Evolutionary conservation across 129 eudicot genomes (phyloP).

Genomic region (Calendula officinalis): DNA sequence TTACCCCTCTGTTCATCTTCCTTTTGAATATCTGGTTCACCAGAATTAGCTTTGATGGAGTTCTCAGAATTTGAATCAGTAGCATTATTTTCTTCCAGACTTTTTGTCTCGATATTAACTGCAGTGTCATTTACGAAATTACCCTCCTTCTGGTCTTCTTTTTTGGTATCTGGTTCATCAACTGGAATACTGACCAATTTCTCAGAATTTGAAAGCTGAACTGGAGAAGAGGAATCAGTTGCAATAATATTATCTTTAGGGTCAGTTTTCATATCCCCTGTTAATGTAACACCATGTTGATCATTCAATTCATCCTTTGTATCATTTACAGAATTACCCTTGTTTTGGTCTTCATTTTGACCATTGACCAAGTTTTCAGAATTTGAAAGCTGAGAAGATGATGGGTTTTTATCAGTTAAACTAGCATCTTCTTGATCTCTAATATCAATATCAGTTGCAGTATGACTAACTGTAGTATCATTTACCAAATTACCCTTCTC

Average conservation of each 20-base stretch:
- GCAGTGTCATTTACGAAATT: slow-evolving; percentile 1
- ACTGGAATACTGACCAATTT: not conserved
- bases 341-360: not conserved
- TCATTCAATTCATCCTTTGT: not conserved
- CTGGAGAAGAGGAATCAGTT: slow-evolving; percentile 15
- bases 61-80: not conserved
- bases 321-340: not conserved
- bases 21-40: slow-evolving; percentile 25
- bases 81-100: not conserved
- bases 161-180: slow-evolving; percentile 10
- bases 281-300: no score
- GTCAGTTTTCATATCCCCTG: no score
- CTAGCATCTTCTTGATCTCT: slow-evolving; percentile 25
- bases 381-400: slow-evolving; percentile 8
- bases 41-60: slow-evolving; percentile 8
- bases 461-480: not conserved
- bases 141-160: slow-evolving; percentile 10
- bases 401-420: slow-evolving; percentile 3
- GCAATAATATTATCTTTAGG: slow-evolving; percentile 7
- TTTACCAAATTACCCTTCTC: slow-evolving; percentile 9
- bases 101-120: slow-evolving; percentile 1
- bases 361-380: not conserved
- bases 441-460: slow-evolving; percentile 11
- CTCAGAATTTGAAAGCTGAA: slow-evolving; percentile 17
- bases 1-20: slow-evolving; percentile 25